Evolutionary conservation across 495 filamentous ascomycete genomes (phyloP).

Genomic region (Penicillium riverlandense): DNA sequence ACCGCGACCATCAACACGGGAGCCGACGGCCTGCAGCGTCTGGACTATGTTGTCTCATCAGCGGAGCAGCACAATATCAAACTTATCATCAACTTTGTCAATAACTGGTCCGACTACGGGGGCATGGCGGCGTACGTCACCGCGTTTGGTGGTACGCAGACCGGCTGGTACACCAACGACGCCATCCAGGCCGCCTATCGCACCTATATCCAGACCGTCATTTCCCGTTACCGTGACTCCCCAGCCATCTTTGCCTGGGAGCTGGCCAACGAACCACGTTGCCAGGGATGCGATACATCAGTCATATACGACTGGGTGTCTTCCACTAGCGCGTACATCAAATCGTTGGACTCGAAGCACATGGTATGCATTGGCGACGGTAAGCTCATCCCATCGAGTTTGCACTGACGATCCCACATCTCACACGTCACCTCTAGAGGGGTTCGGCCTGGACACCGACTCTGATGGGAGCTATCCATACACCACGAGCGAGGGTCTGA

Average conservation of each 20-base stretch:
- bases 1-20: conserved; percentile 60
- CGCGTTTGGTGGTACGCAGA: conserved; percentile 51
- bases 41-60: conserved; percentile 59
- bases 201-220: conserved; percentile 54
- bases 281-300: conserved; percentile 50
- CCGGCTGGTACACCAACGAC: conserved; percentile 51
- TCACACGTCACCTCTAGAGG: conserved; percentile 11
- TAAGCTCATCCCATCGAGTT: background rate
- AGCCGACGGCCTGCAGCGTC: conserved; percentile 54
- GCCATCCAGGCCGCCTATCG: conserved; percentile 52
- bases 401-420: too few relatives aligned
- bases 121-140: conserved; percentile 57
- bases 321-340: conserved; percentile 55
- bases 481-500: conserved; percentile 50
- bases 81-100: conserved; percentile 52
- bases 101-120: conserved; percentile 58
- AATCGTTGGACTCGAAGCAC: conserved; percentile 54
- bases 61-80: conserved; percentile 53
- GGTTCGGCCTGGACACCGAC: conserved; percentile 31
- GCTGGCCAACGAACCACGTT: conserved; percentile 63
- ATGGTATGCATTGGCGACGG: conserved; percentile 62
- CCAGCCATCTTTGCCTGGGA: conserved; percentile 65
- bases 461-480: conserved; percentile 53
- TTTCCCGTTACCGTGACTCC: conserved; percentile 50
- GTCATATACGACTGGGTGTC: conserved; percentile 57